Conservation (phyloP, 345 rosid species). For the Viola odorata region DNA sequence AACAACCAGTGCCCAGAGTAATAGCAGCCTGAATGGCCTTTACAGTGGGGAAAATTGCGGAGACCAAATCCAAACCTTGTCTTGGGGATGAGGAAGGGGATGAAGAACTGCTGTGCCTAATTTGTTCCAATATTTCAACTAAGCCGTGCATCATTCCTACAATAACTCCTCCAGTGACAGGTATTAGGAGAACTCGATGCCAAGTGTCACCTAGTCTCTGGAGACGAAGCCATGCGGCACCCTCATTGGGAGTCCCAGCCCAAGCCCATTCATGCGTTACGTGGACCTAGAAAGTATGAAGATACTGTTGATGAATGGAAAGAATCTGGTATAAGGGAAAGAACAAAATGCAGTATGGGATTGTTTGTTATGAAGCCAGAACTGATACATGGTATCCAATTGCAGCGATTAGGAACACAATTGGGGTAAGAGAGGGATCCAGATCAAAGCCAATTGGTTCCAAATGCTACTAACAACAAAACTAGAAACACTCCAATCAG, state of each 20-base stretch:
- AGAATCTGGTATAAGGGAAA: too few relatives aligned
- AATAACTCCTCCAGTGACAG: slow-evolving; percentile 88
- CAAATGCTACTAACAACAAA: too few relatives aligned
- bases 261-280: slow-evolving; percentile 95
- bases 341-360: too few relatives aligned
- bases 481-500: too few relatives aligned
- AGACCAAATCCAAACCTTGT: slow-evolving; percentile 75
- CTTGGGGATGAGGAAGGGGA: slow-evolving; percentile 39
- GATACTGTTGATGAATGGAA: too few relatives aligned
- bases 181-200: slow-evolving; percentile 91
- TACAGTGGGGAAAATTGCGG: slow-evolving; percentile 73
- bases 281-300: too few relatives aligned
- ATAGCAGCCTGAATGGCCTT: slow-evolving; percentile 97
- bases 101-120: slow-evolving; percentile 54
- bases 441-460: too few relatives aligned
- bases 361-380: too few relatives aligned
- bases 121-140: slow-evolving; percentile 82
- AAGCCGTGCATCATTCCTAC: slow-evolving; percentile 99
- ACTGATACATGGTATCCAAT: too few relatives aligned
- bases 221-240: slow-evolving; percentile 94
- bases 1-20: slow-evolving; percentile 91
- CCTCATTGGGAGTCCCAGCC: slow-evolving; percentile 97
- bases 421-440: too few relatives aligned
- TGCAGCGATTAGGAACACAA: too few relatives aligned
- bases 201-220: slow-evolving; percentile 87